Percentiles rank a stretch among this genome's conserved stretches.
Conservation (phyloP, 495 filamentous ascomycete species). For the Aspergillus haitiensis region DNA sequence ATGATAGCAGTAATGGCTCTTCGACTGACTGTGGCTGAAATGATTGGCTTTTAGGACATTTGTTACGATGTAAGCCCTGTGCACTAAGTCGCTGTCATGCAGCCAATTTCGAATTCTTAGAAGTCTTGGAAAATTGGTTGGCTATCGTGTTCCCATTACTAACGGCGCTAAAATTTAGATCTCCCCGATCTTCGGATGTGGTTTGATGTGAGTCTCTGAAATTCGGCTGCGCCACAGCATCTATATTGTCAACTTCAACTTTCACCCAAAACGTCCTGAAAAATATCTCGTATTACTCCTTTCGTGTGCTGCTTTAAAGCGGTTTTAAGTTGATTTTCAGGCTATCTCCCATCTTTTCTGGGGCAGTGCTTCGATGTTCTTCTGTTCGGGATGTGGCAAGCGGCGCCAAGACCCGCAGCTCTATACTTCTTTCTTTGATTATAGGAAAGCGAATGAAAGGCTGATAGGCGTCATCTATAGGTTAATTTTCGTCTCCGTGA, state of each 20-base stretch:
- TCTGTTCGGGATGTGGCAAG: not conserved
- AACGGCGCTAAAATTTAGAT: conserved; percentile 46
- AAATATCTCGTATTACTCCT: conserved; percentile 11
- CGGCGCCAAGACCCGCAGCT: conserved; percentile 4
- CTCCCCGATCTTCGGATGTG: conserved; percentile 49
- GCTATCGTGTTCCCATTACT: conserved; percentile 44
- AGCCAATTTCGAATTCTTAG: conserved; percentile 32
- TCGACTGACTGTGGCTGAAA: conserved; percentile 47
- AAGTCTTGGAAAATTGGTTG: conserved; percentile 43
- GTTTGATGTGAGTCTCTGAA: conserved; percentile 41
- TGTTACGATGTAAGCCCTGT: conserved; percentile 46
- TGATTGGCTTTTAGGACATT: conserved; percentile 53
- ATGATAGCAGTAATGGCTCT: conserved; percentile 20
- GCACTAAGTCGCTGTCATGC: conserved; percentile 37
- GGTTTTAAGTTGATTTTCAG: conserved; percentile 1
- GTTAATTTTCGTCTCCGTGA: conserved; percentile 80
- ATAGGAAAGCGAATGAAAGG: not conserved
- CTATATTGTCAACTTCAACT: conserved; percentile 17
- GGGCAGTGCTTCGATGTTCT: conserved; percentile 9
- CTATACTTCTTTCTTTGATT: not conserved
- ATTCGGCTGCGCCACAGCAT: conserved; percentile 33
- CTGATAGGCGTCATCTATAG: conserved; percentile 31
- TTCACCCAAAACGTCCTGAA: conserved; percentile 14
- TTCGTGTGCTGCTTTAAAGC: conserved; percentile 8
- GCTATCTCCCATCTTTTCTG: not conserved